Evolutionary conservation across 768 basidiomycete species (phyloP).

Genomic region (Filobasidium wieringae): DNA sequence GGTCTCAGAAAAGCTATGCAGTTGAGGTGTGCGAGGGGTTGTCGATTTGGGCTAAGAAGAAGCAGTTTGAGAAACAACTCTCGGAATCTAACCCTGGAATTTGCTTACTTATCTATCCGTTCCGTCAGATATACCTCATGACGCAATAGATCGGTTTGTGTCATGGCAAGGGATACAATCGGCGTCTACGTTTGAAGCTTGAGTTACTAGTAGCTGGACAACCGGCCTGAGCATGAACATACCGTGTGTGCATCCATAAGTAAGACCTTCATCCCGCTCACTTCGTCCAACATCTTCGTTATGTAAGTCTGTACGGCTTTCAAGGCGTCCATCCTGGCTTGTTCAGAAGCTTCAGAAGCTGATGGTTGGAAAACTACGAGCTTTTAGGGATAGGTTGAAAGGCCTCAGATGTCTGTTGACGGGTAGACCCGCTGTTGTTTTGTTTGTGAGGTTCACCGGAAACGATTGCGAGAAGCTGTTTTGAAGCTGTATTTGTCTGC

Average conservation of each 20-base stretch:
- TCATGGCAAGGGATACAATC: constrained; percentile 85
- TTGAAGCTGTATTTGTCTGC: too few species aligned
- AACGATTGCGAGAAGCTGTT: too few species aligned
- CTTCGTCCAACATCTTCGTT: constrained; percentile 71
- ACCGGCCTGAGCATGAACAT: constrained; percentile 20
- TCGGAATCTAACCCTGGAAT: not conserved
- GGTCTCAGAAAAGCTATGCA: constrained; percentile 88
- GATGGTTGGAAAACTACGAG: too few species aligned
- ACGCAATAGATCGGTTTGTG: constrained; percentile 80
- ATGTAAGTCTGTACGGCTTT: constrained; percentile 93
- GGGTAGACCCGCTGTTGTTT: not conserved
- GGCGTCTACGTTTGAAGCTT: constrained; percentile 52
- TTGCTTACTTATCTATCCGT: constrained; percentile 83
- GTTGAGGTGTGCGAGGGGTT: constrained; percentile 90
- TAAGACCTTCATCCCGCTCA: constrained; percentile 86
- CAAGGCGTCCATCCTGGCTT: constrained; percentile 70
- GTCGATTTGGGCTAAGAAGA: constrained; percentile 46
- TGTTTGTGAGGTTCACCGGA: not conserved
- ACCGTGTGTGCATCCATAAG: constrained; percentile 91
- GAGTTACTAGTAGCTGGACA: not conserved
- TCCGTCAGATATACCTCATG: constrained; percentile 98
- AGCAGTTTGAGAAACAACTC: not conserved
- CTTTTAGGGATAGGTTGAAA: too few species aligned
- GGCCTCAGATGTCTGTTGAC: too few species aligned
- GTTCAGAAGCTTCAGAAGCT: too few species aligned